Base-by-base conservation (phyloP, 306 rosid species). In the Canavalia gladiata region DNA sequence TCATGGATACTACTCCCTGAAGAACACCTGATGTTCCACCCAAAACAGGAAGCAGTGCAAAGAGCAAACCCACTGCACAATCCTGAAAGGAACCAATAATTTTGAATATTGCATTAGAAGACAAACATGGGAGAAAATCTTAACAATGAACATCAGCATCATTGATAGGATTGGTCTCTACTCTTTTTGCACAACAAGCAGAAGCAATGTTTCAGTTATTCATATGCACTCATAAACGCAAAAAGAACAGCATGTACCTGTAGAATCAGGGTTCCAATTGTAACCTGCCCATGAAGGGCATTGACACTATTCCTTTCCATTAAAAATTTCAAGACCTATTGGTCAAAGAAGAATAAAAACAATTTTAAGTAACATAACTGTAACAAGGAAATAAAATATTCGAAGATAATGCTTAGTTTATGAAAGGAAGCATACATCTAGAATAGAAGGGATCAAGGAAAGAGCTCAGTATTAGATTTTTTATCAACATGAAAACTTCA, bases 21-120 rank as follows among this genome's bases (percentile, higher is more conserved):
- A 95, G 90, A 84, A 95, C 89, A 50, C 99, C 99, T 56, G 98
- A 93, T 59, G 96, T 91, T 58, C 97, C 99, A 69, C 97, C 99
- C 37, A 93, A 90, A 81, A 95, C 88, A 6, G 99, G 99, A 85
- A 95, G 93, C 90, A 95, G 76, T 6, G 99, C 98, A 90, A 95
- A 95, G 74, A 95, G 93, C 91, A 95, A 88, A 74, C 99, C 99
- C 66, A 95, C 97, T 39, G 99, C 96, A 88, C 98, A 91, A 74
- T 95, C 99, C 98, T 95, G 90, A 77, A 70, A 76, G 80, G 67
- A 57, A 52, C 75, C 80, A 81, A 57, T 1, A n/a, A 18, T 52
- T 72, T 68, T 50, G 51, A 79, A 83, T 64, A 81, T 43, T 58
- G 30, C 82, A 81, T 58, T 41, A 74, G 33, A 65, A 57, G 25